phyloP scores from a whole-genome alignment of 148 eudicot genomes.

The Cornus suecica region DNA sequence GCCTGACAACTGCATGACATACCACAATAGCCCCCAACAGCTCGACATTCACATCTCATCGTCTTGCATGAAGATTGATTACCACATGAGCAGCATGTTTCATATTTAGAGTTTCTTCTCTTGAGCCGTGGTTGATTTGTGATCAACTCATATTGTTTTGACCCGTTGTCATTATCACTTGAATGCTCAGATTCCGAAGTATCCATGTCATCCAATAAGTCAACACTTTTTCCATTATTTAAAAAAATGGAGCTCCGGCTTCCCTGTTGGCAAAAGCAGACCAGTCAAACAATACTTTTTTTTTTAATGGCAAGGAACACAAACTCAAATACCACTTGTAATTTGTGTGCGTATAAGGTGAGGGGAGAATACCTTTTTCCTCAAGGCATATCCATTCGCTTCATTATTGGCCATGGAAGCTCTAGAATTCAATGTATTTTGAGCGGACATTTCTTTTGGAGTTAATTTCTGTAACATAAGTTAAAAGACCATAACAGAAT shows the following conservation, averaged over 20 bases:
- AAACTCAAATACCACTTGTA: neutral
- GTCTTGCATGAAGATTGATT: constrained; percentile 76
- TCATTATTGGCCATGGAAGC: constrained; percentile 7
- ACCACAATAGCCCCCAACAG: constrained; percentile 52
- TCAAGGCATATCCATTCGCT: constrained; percentile 50
- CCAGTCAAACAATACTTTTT: neutral
- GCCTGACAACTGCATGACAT: constrained; percentile 55
- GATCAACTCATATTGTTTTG: neutral
- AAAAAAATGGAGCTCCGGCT: constrained; percentile 49
- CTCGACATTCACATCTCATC: constrained; percentile 73
- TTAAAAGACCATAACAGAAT: neutral
- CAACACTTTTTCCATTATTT: constrained; percentile 28
- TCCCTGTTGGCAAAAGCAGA: constrained; percentile 36
- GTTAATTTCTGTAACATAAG: constrained; percentile 14
- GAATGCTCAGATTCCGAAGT: constrained; percentile 62
- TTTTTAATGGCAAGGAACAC: neutral
- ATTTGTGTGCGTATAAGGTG: neutral
- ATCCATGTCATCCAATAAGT: constrained; percentile 80
- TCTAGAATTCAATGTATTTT: constrained; percentile 14
- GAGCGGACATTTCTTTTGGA: constrained; percentile 17
- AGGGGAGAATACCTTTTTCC: constrained; percentile 53
- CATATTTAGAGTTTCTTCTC: constrained; percentile 37
- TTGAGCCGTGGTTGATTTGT: constrained; percentile 21
- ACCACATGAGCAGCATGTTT: constrained; percentile 68
- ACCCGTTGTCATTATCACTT: constrained; percentile 15